These are phyloP conservation scores for Eryngium alpinum DNA, from an alignment of 140 eudicot species.

Conservation along the genomic window DNA sequence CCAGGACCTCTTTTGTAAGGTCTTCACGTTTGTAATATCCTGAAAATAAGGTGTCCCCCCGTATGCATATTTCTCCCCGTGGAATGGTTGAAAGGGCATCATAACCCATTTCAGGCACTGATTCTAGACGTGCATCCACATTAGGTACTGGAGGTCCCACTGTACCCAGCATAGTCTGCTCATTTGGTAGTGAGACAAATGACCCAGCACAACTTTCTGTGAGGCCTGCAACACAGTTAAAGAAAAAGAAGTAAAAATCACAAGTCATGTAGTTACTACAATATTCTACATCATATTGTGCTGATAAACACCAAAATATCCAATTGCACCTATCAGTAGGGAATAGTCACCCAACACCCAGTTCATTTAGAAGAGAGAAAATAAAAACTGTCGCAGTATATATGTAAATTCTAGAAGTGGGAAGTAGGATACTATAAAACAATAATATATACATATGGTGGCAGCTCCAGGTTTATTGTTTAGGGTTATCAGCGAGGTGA, in stretches of 20 bases:
- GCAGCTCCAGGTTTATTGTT: not conserved
- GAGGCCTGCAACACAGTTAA: conserved; percentile 46
- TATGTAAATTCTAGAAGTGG: not conserved
- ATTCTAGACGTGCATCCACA: conserved; percentile 80
- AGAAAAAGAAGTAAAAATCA: not conserved
- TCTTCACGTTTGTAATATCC: conserved; percentile 95
- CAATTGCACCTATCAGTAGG: not conserved
- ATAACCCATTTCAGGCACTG: conserved; percentile 93
- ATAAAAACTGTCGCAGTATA: not conserved
- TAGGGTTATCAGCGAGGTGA: not conserved
- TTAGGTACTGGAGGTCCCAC: conserved; percentile 97
- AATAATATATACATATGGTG: not conserved
- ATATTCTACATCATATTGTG: not conserved
- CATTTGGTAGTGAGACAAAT: conserved; percentile 76
- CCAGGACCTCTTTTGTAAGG: conserved; percentile 83
- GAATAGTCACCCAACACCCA: not conserved
- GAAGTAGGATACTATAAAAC: not conserved
- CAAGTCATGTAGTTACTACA: not conserved
- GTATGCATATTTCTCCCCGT: conserved; percentile 81
- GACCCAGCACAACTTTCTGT: conserved; percentile 98
- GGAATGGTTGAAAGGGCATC: conserved; percentile 82
- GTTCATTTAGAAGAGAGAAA: not conserved
- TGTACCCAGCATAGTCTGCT: conserved; percentile 74
- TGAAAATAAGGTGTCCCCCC: conserved; percentile 75
- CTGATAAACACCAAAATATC: not conserved